Base-by-base conservation (phyloP, 768 basidiomycete genomes). In the Gymnopilus junonius region DNA sequence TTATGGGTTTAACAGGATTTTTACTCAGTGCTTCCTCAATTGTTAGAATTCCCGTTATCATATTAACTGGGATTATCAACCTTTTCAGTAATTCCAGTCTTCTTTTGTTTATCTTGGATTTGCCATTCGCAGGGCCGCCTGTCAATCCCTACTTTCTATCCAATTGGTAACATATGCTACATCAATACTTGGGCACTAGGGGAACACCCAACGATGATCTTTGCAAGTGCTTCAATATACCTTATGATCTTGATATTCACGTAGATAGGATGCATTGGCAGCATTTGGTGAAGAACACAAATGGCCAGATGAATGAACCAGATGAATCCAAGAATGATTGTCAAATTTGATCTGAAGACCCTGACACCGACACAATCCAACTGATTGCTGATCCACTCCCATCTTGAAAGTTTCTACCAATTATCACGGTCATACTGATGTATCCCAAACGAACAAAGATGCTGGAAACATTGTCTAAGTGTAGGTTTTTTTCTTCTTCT, bases 1-100 rank as follows among this genome's bases (percentile, higher is more conserved):
- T 58, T n/a, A 43, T 45, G 17, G 58, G 63, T 3, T 34, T 64
- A 7, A n/a, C 43, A 8, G 29, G 55, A 27, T 59, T 55, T 23
- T 17, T 55, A 21, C 21, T 55, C 11, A 23, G 23, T 37, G n/a
- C 27, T 14, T 23, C 23, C 2, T 15, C 17, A 15, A 23, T 4
- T 12, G 59, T 61, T 14, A 40, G 51, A 25, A 42, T 42, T 34
- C 50, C 59, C 14, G 59, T 61, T 20, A 34, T 61, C 27, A 14
- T 61, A 11, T 29, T 40, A 2, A 4, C 14, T 61, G 20, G 25
- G 20, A 11, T 61, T 61, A n/a, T 21, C 45, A 7, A 17, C 21
- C 27, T 8, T 42, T 11, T 54, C 51, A 4, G 20, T 23, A 4
- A 23, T 54, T 20, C 59, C 59, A 8, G 50, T 39, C 2, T 25